These are phyloP conservation scores for Vitis rotundifolia DNA, from an alignment of 164 flowering plant genomes.

Conservation along the genomic window DNA sequence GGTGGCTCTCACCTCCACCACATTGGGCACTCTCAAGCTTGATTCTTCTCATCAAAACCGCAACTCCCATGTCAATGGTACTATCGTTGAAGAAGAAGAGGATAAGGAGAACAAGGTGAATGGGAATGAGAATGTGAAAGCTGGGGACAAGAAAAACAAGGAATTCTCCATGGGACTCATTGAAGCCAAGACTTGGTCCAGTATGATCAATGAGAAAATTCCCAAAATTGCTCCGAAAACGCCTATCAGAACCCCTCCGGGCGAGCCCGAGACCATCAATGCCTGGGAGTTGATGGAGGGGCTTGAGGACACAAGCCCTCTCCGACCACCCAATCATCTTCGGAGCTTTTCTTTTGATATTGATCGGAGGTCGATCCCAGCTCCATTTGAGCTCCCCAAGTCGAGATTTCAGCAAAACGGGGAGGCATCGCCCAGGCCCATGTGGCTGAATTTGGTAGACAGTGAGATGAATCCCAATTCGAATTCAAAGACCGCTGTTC, in stretches of 20 bases:
- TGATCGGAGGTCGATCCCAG: constrained; percentile 3
- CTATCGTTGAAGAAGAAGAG: background rate
- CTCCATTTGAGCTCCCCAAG: constrained; percentile 14
- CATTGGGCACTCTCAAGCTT: constrained; percentile 57
- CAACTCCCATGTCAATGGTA: background rate
- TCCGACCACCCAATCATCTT: constrained; percentile 26
- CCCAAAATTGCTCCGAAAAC: constrained; percentile 57
- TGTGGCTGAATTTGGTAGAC: constrained; percentile 36
- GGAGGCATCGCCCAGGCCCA: constrained; percentile 18
- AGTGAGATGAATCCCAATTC: constrained; percentile 12
- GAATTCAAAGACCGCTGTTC: constrained; percentile 4
- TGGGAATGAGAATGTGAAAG: background rate
- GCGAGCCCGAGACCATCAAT: constrained; percentile 88
- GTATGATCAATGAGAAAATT: constrained; percentile 60
- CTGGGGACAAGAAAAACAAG: background rate
- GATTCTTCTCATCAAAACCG: constrained; percentile 16
- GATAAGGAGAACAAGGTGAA: constrained; percentile 12
- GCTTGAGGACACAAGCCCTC: constrained; percentile 64
- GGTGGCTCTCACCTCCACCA: constrained; percentile 67
- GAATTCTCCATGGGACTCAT: constrained; percentile 45
- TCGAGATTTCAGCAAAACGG: constrained; percentile 19
- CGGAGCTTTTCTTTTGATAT: constrained; percentile 64
- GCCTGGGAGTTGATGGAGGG: constrained; percentile 95
- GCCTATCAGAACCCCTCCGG: constrained; percentile 68
- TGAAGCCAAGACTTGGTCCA: constrained; percentile 77